Conservation (phyloP, 2,329 filamentous ascomycete genomes). For the Aureobasidium vineae region DNA sequence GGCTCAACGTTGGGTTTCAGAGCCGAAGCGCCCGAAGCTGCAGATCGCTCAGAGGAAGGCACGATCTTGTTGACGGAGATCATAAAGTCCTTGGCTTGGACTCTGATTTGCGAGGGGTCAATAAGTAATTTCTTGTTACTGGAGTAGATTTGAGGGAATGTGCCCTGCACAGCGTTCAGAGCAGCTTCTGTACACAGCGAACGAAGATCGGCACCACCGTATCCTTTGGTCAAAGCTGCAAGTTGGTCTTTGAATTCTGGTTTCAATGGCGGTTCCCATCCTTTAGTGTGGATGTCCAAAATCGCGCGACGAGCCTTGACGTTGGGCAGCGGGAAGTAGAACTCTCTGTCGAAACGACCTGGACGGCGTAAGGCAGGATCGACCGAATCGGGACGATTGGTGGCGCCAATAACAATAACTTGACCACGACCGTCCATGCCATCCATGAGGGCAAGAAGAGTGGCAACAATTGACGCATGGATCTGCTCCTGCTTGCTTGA, state of each 20-base stretch:
- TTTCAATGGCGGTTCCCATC: slow-evolving; percentile 78
- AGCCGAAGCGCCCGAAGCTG: slow-evolving; percentile 77
- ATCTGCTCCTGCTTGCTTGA: slow-evolving; percentile 99
- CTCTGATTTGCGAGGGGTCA: slow-evolving; percentile 76
- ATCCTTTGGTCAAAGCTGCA: slow-evolving; percentile 88
- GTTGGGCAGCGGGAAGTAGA: slow-evolving; percentile 93
- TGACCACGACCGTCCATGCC: slow-evolving; percentile 98
- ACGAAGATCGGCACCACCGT: slow-evolving; percentile 91
- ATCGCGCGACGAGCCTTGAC: slow-evolving; percentile 77
- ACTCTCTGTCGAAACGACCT: slow-evolving; percentile 94
- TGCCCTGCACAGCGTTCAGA: slow-evolving; percentile 90
- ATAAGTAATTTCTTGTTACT: slow-evolving; percentile 88
- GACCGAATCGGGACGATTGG: slow-evolving; percentile 93
- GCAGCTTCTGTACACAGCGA: slow-evolving; percentile 95
- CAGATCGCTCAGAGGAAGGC: slow-evolving; percentile 88
- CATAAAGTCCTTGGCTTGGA: slow-evolving; percentile 95
- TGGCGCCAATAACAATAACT: slow-evolving; percentile 98
- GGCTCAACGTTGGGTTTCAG: slow-evolving; percentile 79
- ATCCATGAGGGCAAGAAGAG: slow-evolving; percentile 90
- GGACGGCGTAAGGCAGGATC: slow-evolving; percentile 93
- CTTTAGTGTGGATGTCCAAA: slow-evolving; percentile 90
- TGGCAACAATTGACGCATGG: slow-evolving; percentile 95
- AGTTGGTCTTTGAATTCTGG: slow-evolving; percentile 77
- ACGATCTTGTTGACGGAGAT: slow-evolving; percentile 94
- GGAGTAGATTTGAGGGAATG: slow-evolving; percentile 93